A percentile compares a stretch with the other conserved stretches of the same genome.
Conservation (phyloP, 2,329 filamentous ascomycete genomes). For the Pyrenophora seminiperda region DNA sequence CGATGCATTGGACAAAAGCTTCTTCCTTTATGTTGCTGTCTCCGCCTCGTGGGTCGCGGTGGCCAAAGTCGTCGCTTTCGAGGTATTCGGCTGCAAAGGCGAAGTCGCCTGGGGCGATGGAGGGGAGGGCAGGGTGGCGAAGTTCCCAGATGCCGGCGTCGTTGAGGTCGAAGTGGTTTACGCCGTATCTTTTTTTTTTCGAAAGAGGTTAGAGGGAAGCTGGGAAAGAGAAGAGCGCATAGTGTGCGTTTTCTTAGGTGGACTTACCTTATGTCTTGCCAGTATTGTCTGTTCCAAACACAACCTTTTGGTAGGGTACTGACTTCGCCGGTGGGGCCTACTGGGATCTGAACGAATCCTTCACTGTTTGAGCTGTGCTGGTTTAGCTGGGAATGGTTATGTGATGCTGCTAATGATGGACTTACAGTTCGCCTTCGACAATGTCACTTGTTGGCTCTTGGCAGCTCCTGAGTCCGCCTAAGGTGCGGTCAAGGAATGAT, state of each 20-base stretch:
- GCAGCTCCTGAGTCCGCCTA: not conserved
- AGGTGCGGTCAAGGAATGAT: not conserved
- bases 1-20: slow-evolving; percentile 24
- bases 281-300: slow-evolving; percentile 25
- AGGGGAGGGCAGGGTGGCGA: slow-evolving; percentile 18
- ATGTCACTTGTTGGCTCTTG: slow-evolving; percentile 14
- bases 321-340: slow-evolving; percentile 23
- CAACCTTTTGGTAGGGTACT: slow-evolving; percentile 16
- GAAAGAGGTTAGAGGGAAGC: too few relatives aligned
- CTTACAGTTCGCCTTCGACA: slow-evolving; percentile 30
- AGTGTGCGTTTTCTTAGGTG: too few relatives aligned
- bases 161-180: slow-evolving; percentile 16
- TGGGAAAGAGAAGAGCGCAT: too few relatives aligned
- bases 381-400: not conserved
- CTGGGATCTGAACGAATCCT: slow-evolving; percentile 27
- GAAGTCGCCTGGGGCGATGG: slow-evolving; percentile 31
- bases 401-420: not conserved
- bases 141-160: slow-evolving; percentile 25
- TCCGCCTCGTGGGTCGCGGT: slow-evolving; percentile 13
- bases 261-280: slow-evolving; percentile 11
- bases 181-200: slow-evolving; percentile 3
- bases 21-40: slow-evolving; percentile 18
- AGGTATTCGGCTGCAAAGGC: slow-evolving; percentile 33
- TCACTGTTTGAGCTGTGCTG: slow-evolving; percentile 19
- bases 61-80: slow-evolving; percentile 29